Evolutionary conservation across 1,284 basidiomycete genomes (phyloP).

Genomic region (Ustanciosporium gigantosporum): DNA sequence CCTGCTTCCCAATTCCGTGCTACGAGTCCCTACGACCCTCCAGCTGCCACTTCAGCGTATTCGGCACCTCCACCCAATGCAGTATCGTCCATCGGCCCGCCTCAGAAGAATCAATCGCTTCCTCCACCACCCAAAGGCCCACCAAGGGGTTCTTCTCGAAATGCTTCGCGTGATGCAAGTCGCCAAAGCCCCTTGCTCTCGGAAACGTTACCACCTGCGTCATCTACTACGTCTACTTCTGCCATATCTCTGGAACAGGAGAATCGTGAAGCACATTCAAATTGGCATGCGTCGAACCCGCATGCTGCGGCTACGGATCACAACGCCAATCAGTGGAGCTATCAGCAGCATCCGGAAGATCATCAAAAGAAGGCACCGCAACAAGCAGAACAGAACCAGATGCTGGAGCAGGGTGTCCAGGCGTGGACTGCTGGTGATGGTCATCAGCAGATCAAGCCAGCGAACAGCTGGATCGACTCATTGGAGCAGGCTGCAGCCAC

Average conservation of each 20-base stretch:
- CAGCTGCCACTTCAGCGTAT: constrained; percentile 5
- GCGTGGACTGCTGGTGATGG: too few species aligned
- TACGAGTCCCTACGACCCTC: constrained; percentile 25
- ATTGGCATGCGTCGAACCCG: too few species aligned
- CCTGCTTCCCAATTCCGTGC: constrained; percentile 2
- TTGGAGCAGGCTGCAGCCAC: constrained; percentile 34
- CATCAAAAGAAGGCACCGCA: too few species aligned
- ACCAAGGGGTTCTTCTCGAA: constrained; percentile 26
- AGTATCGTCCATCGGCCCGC: constrained; percentile 3
- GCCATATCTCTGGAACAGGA: constrained; percentile 30
- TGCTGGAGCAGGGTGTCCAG: too few species aligned
- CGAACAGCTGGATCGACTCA: constrained; percentile 28
- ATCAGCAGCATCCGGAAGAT: too few species aligned
- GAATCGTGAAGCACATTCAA: constrained; percentile 2
- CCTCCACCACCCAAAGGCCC: constrained; percentile 29
- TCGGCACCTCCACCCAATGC: constrained; percentile 1
- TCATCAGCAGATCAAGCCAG: too few species aligned
- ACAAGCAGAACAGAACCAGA: too few species aligned
- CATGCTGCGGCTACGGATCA: too few species aligned
- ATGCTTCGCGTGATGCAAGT: constrained; percentile 22
- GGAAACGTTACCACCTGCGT: not conserved
- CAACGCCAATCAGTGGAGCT: too few species aligned
- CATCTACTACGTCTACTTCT: constrained; percentile 4
- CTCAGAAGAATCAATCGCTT: constrained; percentile 11
- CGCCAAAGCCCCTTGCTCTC: not conserved